A percentile compares a stretch with the other conserved stretches of the same genome.
These are phyloP conservation scores for Fagopyrum tataricum DNA, from an alignment of 148 eudicot species.

Conservation along the genomic window DNA sequence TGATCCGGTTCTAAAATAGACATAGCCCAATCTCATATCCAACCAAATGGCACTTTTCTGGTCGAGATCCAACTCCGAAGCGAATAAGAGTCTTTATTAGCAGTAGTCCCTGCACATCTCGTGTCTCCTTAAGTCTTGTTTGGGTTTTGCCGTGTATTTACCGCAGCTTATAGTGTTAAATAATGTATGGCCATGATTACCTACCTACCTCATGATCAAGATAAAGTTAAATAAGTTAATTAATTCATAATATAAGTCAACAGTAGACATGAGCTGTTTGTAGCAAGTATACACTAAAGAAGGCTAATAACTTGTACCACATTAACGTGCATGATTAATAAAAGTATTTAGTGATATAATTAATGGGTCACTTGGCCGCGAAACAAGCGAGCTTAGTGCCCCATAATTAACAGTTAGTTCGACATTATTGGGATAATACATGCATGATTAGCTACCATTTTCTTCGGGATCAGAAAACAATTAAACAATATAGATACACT, in stretches of 20 bases:
- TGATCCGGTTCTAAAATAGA: too few species aligned
- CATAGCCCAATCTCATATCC: too few species aligned
- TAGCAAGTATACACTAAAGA: constrained; percentile 7
- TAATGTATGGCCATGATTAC: background rate
- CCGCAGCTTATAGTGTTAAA: background rate
- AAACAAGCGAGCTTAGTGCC: constrained; percentile 3
- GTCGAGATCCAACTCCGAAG: too few species aligned
- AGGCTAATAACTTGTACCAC: constrained; percentile 8
- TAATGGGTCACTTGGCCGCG: constrained; percentile 8
- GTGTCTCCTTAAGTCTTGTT: too few species aligned
- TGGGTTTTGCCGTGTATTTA: background rate
- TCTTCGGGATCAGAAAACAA: background rate
- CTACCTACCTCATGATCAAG: constrained; percentile 9
- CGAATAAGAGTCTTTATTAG: too few species aligned
- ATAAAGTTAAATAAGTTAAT: background rate
- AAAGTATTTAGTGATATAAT: background rate
- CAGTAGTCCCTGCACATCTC: too few species aligned
- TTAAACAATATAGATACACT: background rate
- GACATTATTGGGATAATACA: constrained; percentile 3
- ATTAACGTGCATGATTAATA: background rate
- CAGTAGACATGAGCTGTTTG: constrained; percentile 12
- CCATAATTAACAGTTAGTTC: background rate
- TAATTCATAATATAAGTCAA: constrained; percentile 5
- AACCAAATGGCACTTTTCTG: too few species aligned
- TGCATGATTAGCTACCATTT: constrained; percentile 12